A percentile compares a stretch with the other conserved stretches of the same genome.
Evolutionary conservation across 176 grass and related monocot species (phyloP).

Genomic region (Triticum monococcum): DNA sequence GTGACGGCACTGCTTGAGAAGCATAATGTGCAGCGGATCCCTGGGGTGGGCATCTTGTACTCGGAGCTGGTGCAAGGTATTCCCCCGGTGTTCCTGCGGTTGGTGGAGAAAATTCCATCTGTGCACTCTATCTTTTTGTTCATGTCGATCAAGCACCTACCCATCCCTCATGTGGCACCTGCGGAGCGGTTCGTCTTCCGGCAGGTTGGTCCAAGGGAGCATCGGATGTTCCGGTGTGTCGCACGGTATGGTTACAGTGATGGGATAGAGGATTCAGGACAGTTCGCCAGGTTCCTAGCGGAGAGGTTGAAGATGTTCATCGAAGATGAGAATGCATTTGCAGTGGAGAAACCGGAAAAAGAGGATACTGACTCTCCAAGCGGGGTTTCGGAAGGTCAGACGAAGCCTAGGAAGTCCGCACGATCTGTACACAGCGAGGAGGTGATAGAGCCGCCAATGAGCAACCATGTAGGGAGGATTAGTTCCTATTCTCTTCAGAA

Average conservation of each 20-base stretch:
- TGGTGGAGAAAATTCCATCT: constrained; percentile 61
- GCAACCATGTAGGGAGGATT: constrained; percentile 27
- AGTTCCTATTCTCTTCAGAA: background rate
- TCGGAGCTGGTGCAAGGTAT: constrained; percentile 76
- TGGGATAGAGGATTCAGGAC: constrained; percentile 36
- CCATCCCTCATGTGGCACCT: constrained; percentile 40
- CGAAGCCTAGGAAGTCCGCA: background rate
- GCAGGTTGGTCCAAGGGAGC: constrained; percentile 42
- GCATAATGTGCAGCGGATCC: constrained; percentile 36
- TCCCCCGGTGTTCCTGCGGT: constrained; percentile 55
- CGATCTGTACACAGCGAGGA: constrained; percentile 40
- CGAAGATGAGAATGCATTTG: constrained; percentile 35
- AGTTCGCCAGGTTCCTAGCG: constrained; percentile 58
- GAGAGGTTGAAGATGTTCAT: constrained; percentile 67
- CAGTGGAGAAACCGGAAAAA: background rate
- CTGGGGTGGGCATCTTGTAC: constrained; percentile 67
- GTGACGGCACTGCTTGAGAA: constrained; percentile 29
- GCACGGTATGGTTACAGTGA: constrained; percentile 68
- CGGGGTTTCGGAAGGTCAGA: background rate
- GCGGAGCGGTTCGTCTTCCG: constrained; percentile 63
- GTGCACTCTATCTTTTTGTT: constrained; percentile 65
- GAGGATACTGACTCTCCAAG: background rate
- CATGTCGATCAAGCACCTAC: constrained; percentile 79
- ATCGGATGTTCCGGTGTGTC: constrained; percentile 69
- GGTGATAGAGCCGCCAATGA: constrained; percentile 13